Evolutionary conservation across 805 yeast genomes (phyloP), one percentile per base, ranked within the genome.

Genomic region (Danielia reshetovae): DNA sequence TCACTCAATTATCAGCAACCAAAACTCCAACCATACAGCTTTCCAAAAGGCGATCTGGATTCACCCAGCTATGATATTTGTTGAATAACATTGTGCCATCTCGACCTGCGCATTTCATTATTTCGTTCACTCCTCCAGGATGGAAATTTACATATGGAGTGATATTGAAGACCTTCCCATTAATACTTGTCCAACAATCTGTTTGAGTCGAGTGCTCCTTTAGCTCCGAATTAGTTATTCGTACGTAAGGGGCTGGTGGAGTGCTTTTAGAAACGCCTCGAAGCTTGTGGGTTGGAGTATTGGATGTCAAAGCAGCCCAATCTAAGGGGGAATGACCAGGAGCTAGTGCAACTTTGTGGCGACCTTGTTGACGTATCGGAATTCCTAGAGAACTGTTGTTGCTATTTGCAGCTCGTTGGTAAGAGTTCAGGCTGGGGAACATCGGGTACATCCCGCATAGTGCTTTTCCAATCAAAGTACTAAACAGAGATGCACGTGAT

Each of bases 291-390:
- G 72, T 73, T 1, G 68, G 60, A 4, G 52, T 43, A 5, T 70
- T 60, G 10, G 61, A 52, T 34, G 76, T 78, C 18, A 76, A 54
- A 7, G 68, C 58, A 10, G 89, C 95, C 96, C 96, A 86, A 54
- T 86, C 95, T 41, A 86, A 57, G 0, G 94, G 89, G 2, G 95
- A 86, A 51, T 79, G 85, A 1, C 95, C 94, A 0, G 93, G 94
- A 27, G 72, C 65, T 12, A 86, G 65, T 0, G 59, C 68, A 4
- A 85, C 89, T 48, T 86, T 85, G 7, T 49, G 43, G 3, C 69
- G 32, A 23, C 27, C 12, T 13, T 7, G 43, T 19, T 30, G 43
- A 13, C 43, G 33, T 8, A 43, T 40, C 7, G 46, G 52, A 5
- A 37, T 45, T 12, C 32, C 34, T 24, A 46, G 43, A 7, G 48